These are phyloP conservation scores for Coemansia sp. DNA, from an alignment of 192 early-diverging fungal species.

Conservation along the genomic window DNA sequence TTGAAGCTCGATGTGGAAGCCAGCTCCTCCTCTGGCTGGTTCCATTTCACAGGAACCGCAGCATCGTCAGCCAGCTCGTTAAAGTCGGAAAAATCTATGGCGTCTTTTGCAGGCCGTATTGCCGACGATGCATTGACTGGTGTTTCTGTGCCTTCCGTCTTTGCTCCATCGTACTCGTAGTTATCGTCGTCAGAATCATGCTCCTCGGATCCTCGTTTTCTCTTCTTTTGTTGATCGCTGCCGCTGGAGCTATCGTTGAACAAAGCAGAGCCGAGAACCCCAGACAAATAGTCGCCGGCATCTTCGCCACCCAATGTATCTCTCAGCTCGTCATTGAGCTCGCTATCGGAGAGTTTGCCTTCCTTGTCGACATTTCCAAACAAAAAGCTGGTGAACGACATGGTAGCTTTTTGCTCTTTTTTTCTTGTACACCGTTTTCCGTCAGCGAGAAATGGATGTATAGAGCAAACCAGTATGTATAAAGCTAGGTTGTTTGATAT, in stretches of 20 bases:
- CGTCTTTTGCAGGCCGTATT: slow-evolving; percentile 65
- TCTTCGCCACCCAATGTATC: slow-evolving; percentile 50
- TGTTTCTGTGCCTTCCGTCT: neutral
- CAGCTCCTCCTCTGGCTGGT: neutral
- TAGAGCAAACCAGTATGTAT: neutral
- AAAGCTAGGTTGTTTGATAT: neutral
- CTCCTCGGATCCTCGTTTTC: neutral
- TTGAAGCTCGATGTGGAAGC: slow-evolving; percentile 13
- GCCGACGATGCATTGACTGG: slow-evolving; percentile 15
- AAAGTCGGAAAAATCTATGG: slow-evolving; percentile 82
- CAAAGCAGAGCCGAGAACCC: slow-evolving; percentile 31
- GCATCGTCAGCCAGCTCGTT: slow-evolving; percentile 77
- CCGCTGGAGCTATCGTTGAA: slow-evolving; percentile 29
- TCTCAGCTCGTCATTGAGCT: slow-evolving; percentile 57
- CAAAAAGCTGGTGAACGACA: slow-evolving; percentile 74
- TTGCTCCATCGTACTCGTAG: slow-evolving; percentile 10
- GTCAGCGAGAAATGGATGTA: neutral
- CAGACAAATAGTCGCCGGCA: slow-evolving; percentile 23
- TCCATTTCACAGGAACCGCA: slow-evolving; percentile 31
- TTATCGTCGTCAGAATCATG: slow-evolving; percentile 44
- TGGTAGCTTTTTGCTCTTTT: slow-evolving; percentile 12
- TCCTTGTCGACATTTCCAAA: slow-evolving; percentile 92
- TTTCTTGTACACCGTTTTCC: neutral
- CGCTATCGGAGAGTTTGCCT: slow-evolving; percentile 70
- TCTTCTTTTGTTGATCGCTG: neutral